phyloP scores from a whole-genome alignment of 2,329 filamentous ascomycete species.

The Podosphaera fusca region DNA sequence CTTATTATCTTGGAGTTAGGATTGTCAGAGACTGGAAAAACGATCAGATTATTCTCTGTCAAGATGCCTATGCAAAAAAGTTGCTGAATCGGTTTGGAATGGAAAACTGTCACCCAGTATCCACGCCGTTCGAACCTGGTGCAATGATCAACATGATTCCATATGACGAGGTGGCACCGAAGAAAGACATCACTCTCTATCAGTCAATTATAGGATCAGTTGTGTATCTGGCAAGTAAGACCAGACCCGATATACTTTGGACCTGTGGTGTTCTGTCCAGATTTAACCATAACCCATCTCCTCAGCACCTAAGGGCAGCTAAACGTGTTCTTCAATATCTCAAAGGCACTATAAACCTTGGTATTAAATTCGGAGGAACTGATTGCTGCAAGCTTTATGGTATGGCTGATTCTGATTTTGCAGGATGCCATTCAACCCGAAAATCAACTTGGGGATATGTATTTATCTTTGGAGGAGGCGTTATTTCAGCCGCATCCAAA shows the following conservation, averaged over 20 bases:
- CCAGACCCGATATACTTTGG: background rate
- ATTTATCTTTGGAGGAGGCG: background rate
- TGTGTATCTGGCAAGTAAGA: background rate
- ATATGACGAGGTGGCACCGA: background rate
- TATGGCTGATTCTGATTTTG: background rate
- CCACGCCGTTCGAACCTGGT: background rate
- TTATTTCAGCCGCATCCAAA: background rate
- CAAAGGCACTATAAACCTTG: background rate
- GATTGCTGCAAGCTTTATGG: background rate
- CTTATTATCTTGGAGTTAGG: background rate
- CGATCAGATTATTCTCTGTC: background rate
- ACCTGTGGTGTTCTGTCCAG: background rate
- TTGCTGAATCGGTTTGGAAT: background rate
- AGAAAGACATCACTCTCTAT: background rate
- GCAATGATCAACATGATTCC: background rate
- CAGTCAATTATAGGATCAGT: slow-evolving; percentile 1
- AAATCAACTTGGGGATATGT: background rate
- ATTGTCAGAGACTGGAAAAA: background rate
- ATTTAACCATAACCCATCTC: slow-evolving; percentile 1
- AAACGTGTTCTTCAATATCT: background rate
- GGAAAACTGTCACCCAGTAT: background rate
- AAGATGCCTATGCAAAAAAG: background rate
- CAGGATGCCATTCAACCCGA: background rate
- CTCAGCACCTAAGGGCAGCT: background rate
- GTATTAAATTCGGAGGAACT: background rate